These are phyloP conservation scores for Globisporangium recalcitrans DNA, from an alignment of 352 stramenopile genomes.

Conservation along the genomic window DNA sequence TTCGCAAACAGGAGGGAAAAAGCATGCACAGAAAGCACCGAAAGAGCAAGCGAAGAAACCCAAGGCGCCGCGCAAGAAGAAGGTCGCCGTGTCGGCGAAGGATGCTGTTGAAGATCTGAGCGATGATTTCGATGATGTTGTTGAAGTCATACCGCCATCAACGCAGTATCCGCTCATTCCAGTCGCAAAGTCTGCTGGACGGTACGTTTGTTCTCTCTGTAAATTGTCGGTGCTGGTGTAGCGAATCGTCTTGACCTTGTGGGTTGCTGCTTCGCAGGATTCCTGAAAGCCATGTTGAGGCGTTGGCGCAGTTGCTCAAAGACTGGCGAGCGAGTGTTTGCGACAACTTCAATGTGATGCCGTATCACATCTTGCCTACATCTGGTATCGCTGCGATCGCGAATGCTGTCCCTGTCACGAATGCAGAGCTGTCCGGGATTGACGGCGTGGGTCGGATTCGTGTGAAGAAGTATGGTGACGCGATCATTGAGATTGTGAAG, in stretches of 20 bases:
- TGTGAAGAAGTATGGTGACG: constrained; percentile 81
- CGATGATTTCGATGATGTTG: constrained; percentile 55
- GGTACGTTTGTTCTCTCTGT: constrained; percentile 26
- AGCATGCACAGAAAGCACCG: constrained; percentile 25
- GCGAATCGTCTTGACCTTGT: no score
- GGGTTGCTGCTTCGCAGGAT: constrained; percentile 62
- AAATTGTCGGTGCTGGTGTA: not conserved
- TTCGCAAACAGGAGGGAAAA: constrained; percentile 30
- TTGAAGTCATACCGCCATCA: constrained; percentile 36
- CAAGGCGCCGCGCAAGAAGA: constrained; percentile 31
- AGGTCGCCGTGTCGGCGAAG: constrained; percentile 27
- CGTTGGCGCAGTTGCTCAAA: constrained; percentile 74
- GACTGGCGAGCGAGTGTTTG: constrained; percentile 85
- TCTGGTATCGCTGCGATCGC: constrained; percentile 76
- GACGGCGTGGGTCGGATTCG: constrained; percentile 78
- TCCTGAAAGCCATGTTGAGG: constrained; percentile 57
- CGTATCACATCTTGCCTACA: constrained; percentile 84
- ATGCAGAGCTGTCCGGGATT: constrained; percentile 70
- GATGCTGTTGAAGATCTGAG: constrained; percentile 59
- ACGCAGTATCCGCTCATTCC: constrained; percentile 53
- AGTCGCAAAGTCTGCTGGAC: constrained; percentile 34
- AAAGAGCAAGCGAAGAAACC: constrained; percentile 13
- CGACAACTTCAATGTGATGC: constrained; percentile 83
- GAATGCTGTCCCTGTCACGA: constrained; percentile 70
- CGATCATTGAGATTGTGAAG: constrained; percentile 83